Base-by-base conservation (phyloP, 2,329 filamentous ascomycete genomes). In the Claviceps monticola region DNA sequence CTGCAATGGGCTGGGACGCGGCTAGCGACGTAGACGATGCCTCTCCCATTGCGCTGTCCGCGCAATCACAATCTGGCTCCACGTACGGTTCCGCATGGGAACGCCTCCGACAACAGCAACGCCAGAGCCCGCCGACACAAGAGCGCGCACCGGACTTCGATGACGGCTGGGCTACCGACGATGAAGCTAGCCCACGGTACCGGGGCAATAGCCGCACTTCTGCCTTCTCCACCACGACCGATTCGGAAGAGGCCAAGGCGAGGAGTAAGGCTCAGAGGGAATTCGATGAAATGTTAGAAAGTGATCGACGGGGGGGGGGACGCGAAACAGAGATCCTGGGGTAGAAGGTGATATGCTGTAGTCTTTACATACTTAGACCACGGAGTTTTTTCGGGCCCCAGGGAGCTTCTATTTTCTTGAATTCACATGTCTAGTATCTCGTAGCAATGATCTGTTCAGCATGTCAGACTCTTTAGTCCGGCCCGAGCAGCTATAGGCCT, bases 231-330 rank as follows among this genome's bases (percentile, higher is more conserved):
- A 55, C 56, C 3, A 54, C 60, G 1, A 53, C 60, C 1, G 70
- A 72, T 8, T 66, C 67, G 51, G 68, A 72, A 21, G 66, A 59
- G 52, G 56, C 58, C 3, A 58, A 63, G 16, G 67, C 66, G 44
- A 74, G 69, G 58, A 66, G 67, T 8, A 67, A 73, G 55, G 73
- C 74, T 5, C 74, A 78, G 53, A 68, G 64, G 53, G 73, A 78
- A 34, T 78, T 77, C 56, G 74, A 78, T 53, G 64, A 64, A 19
- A 63, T 76, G 53, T 52, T 77, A 2, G 74, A 77, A 43, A 62
- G 65, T 14, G 74, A 77, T 53, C 63, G 70, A 21, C 60, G 54
- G 16, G 64, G 63, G 21, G 21, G 53, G 51, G 4, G 63, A 64
- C 4, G 62, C 66, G 49, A 60, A 59, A 26, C 54, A 49, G 38